Evolutionary conservation across 2,329 filamentous ascomycete genomes (phyloP), one percentile per base, ranked within the genome.

Genomic region (Penicillium sp.): DNA sequence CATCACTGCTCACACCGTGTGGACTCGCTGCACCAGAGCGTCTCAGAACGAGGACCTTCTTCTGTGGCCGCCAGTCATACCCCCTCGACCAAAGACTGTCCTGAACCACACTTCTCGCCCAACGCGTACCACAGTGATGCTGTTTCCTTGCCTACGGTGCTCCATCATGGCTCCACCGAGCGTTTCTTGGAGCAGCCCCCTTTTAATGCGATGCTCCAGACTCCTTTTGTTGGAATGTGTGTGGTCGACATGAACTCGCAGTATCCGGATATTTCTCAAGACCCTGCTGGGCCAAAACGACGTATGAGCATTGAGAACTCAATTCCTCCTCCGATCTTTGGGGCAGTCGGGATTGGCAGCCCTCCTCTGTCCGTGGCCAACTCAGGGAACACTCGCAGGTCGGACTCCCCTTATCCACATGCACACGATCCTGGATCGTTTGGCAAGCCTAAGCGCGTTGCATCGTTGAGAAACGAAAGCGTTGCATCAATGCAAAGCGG

Each of bases 1-100:
- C 61, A 63, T 31, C 57, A 72, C 48, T 73, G 71, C 50, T 59
- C 58, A 3, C 59, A 56, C 26, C 57, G 55, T 16, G 50, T 66
- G 3, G 65, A 68, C 22, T 61, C 59, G 5, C 43, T 63, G 3
- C 63, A 69, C 17, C 61, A 63, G 17, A 70, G 66, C 8, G 44
- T 64, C 4, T 71, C 65, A 0, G 63, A 67, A 31, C 51, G 58
- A 41, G 58, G 50, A 10, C 54, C 60, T 17, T 53, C 56, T 47
- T 52, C 54, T 26, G 48, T 50, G 5, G 14, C 52, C 1, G 25
- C 35, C 10, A 48, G 41, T 12, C 48, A 48, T 38, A 17, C 33
- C 2, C 5, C n/a, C 22, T 25, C 33, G n/a, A 35, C 31, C 17
- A 58, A 58, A 42, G 50, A 26, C 19, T 58, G 42, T 31, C 46